Conservation (phyloP, 108 stramenopile genomes). For the Discostella stelligeroides region DNA sequence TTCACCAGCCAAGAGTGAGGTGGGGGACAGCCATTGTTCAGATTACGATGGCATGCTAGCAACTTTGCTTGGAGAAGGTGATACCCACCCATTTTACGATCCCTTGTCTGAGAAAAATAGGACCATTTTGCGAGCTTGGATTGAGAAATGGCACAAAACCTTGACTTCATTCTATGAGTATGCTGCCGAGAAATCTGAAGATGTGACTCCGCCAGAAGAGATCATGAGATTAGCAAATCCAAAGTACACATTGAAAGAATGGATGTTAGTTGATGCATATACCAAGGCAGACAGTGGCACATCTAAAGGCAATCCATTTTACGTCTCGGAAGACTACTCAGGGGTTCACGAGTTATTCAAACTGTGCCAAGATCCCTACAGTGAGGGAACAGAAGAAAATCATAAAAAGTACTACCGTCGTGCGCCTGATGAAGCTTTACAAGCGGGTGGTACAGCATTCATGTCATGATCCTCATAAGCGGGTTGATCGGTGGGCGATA, state of each 20-base stretch:
- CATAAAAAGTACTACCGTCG: conserved; percentile 67
- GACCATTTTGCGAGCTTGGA: conserved; percentile 53
- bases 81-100: conserved; percentile 73
- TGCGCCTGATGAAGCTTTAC: conserved; percentile 66
- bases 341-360: conserved; percentile 65
- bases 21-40: background rate
- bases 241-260: conserved; percentile 82
- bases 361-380: conserved; percentile 71
- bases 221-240: conserved; percentile 72
- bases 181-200: conserved; percentile 11
- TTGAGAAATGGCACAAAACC: conserved; percentile 71
- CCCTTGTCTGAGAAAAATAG: conserved; percentile 46
- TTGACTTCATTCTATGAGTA: conserved; percentile 30
- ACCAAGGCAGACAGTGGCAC: conserved; percentile 57
- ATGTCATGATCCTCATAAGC: conserved; percentile 86
- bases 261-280: conserved; percentile 91
- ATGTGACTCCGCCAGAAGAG: conserved; percentile 36
- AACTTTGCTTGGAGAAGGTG: conserved; percentile 49
- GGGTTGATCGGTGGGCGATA: conserved; percentile 29
- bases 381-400: conserved; percentile 65
- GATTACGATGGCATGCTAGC: conserved; percentile 72
- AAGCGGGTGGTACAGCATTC: conserved; percentile 82
- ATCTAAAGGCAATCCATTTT: conserved; percentile 25
- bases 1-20: conserved; percentile 26
- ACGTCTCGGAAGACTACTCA: conserved; percentile 59